Evolutionary conservation across 2,329 filamentous ascomycete genomes (phyloP), one percentile per base, ranked within the genome.

Genomic region (Ophiostoma piceae): DNA sequence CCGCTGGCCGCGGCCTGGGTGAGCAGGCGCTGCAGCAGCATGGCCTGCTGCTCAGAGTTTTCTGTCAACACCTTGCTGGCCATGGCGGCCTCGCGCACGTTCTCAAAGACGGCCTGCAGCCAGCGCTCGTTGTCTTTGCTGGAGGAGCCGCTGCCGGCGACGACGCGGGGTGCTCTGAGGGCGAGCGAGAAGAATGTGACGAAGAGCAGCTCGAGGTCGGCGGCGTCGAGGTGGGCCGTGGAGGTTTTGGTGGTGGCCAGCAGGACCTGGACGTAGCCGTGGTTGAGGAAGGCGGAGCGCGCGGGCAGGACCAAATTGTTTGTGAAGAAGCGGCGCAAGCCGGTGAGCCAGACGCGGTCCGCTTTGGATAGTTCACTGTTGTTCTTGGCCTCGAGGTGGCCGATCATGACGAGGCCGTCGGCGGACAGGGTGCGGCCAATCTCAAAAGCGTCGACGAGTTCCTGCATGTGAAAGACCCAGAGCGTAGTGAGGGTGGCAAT

Each of bases 381-480:
- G 35, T 5, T 35, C 35, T 35, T 35, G 35, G 35, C 35, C 41
- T 14, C 78, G 5, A 85, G 70, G 67, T 78, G 81, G 16, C 78
- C 79, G 1, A 86, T 73, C 37, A 86, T 77, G 8, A 75, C 75
- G 64, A 78, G 79, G 70, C 71, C 76, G 0, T 80, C 76, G 0
- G 76, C 74, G 62, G 84, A 84, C 6, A 87, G 76, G 67, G 82
- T 77, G 1, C 76, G 78, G 2, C 85, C 83, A 35, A 86, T 82
- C 54, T 85, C 82, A 8, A 80, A 71, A 2, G 78, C 78, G 73
- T 87, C 85, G 35, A 79, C 78, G 3, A 77, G 77, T 22, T 79
- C 81, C 71, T 84, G 84, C n/a, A 84, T 77, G 73, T 85, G 85
- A 6, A 88, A 78, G 26, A 83, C 79, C 86, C 85, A 88, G 4